Evolutionary conservation across 768 basidiomycete genomes (phyloP).

Genomic region (Russula compacta): DNA sequence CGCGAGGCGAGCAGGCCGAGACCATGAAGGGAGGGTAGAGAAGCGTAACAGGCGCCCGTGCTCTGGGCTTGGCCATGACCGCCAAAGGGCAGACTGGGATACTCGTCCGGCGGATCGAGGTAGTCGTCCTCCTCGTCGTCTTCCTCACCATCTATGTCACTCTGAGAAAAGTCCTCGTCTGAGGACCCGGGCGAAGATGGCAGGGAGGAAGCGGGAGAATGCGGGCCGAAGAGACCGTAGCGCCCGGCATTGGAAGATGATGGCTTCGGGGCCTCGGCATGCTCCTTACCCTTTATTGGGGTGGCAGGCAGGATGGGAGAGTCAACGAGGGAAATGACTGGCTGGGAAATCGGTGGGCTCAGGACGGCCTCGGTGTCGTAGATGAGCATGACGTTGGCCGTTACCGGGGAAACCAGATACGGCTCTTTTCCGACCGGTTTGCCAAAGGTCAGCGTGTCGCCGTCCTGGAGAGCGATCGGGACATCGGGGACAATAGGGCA

Average conservation of each 20-base stretch:
- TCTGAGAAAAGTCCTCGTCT: conserved; percentile 25
- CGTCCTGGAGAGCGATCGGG: conserved; percentile 49
- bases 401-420: conserved; percentile 53
- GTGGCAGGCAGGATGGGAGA: conserved; percentile 4
- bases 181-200: conserved; percentile 31
- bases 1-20: conserved; percentile 19
- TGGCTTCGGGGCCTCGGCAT: conserved; percentile 24
- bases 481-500: conserved; percentile 45
- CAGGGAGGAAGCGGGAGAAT: conserved; percentile 34
- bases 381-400: conserved; percentile 50
- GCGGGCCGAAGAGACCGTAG: conserved; percentile 43
- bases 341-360: neutral
- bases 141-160: conserved; percentile 5
- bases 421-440: conserved; percentile 60
- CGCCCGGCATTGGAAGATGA: conserved; percentile 39
- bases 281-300: conserved; percentile 23
- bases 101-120: conserved; percentile 28
- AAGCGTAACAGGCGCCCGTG: conserved; percentile 7
- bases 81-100: conserved; percentile 2
- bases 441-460: conserved; percentile 69
- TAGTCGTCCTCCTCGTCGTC: conserved; percentile 46
- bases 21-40: conserved; percentile 18
- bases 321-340: conserved; percentile 11
- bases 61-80: conserved; percentile 7
- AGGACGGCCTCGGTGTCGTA: conserved; percentile 23